These are phyloP conservation scores for Ananas comosus DNA, from an alignment of 176 grass and related monocot genomes.

Conservation along the genomic window DNA sequence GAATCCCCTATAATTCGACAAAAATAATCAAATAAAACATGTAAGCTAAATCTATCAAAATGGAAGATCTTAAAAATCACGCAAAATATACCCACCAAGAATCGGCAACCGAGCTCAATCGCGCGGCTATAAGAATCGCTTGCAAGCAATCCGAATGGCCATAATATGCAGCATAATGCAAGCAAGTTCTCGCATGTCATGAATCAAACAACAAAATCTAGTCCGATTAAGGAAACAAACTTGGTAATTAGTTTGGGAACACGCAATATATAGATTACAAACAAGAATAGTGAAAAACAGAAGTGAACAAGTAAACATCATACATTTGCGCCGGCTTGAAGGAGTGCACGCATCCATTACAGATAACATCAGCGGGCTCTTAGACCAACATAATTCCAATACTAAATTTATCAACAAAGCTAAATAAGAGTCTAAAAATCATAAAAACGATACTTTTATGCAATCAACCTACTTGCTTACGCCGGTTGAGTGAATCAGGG, in stretches of 20 bases:
- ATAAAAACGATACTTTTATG: neutral
- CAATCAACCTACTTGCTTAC: constrained; percentile 2
- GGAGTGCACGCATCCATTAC: too few species aligned
- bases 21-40: constrained; percentile 9
- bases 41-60: neutral
- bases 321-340: constrained; percentile 91
- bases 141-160: constrained; percentile 86
- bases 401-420: neutral
- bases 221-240: constrained; percentile 1
- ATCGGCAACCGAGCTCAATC: constrained; percentile 52
- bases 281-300: neutral
- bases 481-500: neutral
- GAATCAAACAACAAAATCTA: constrained; percentile 99
- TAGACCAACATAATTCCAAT: neutral
- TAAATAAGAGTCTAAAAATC: neutral
- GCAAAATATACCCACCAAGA: constrained; percentile 54
- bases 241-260: neutral
- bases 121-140: constrained; percentile 68
- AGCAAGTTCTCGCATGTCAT: constrained; percentile 77
- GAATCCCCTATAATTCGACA: constrained; percentile 60
- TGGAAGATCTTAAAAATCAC: constrained; percentile 3
- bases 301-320: constrained; percentile 42
- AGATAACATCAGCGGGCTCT: constrained; percentile 6
- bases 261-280: neutral
- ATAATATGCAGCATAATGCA: constrained; percentile 91